These are phyloP conservation scores for Tephrocybe rancida DNA, from an alignment of 768 basidiomycete genomes.

Conservation along the genomic window DNA sequence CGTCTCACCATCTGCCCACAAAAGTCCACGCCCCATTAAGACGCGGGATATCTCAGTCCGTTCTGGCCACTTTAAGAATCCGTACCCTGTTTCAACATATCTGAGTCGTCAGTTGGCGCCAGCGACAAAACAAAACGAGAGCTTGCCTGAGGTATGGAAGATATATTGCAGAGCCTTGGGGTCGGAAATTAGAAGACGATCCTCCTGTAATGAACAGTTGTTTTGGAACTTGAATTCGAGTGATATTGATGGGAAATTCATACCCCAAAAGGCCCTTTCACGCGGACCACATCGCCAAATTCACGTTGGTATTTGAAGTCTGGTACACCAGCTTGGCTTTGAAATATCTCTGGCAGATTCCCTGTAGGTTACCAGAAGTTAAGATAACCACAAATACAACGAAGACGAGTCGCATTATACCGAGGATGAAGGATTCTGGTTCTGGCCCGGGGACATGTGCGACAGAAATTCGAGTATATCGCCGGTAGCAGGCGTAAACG, in stretches of 20 bases:
- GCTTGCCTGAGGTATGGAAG: conserved; percentile 50
- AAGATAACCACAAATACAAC: background rate
- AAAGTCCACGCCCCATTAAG: conserved; percentile 52
- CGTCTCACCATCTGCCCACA: conserved; percentile 53
- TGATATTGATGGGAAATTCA: background rate
- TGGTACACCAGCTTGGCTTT: conserved; percentile 50
- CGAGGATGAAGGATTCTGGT: conserved; percentile 50
- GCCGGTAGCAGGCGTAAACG: conserved; percentile 33
- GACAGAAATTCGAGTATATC: conserved; percentile 40
- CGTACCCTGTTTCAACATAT: no score
- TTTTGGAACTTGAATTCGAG: background rate
- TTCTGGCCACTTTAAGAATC: conserved; percentile 53
- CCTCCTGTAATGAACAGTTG: conserved; percentile 37
- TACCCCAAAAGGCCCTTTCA: conserved; percentile 55
- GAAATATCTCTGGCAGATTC: conserved; percentile 50
- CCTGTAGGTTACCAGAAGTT: conserved; percentile 30
- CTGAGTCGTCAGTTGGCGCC: conserved; percentile 3
- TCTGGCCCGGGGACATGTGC: conserved; percentile 50
- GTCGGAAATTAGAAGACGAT: conserved; percentile 55
- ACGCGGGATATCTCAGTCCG: conserved; percentile 51
- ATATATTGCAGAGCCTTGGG: conserved; percentile 63
- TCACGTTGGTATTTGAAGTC: conserved; percentile 55
- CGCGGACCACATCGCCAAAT: conserved; percentile 52
- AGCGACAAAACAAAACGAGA: background rate
- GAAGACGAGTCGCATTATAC: conserved; percentile 28